These are phyloP conservation scores for Solanum chiquidenum DNA, from an alignment of 257 asterid genomes.

Conservation along the genomic window DNA sequence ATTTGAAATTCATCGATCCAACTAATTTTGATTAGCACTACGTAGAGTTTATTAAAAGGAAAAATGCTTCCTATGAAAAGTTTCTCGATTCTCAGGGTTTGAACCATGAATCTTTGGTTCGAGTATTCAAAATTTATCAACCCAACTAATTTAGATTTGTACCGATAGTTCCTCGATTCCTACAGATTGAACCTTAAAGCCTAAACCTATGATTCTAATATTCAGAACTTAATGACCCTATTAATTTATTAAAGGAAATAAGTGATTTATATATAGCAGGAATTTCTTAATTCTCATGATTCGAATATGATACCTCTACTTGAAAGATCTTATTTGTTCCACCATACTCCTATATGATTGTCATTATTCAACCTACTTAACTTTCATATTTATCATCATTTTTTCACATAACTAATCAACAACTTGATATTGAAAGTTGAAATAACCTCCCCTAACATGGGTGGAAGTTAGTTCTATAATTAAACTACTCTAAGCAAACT, in stretches of 20 bases:
- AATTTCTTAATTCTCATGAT: neutral
- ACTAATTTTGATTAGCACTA: neutral
- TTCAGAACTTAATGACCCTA: neutral
- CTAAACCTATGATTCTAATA: neutral
- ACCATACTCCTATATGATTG: neutral
- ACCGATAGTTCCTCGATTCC: neutral
- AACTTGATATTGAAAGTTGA: neutral
- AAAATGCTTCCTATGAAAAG: neutral
- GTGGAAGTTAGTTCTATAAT: neutral
- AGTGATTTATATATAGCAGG: neutral
- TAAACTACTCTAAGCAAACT: neutral
- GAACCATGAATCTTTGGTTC: neutral
- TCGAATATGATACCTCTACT: neutral
- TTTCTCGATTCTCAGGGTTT: neutral
- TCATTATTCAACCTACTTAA: neutral
- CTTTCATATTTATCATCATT: neutral
- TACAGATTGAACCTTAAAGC: neutral
- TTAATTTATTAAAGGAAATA: neutral
- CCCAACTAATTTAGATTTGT: neutral
- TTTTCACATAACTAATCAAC: neutral
- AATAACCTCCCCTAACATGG: neutral
- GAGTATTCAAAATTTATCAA: neutral
- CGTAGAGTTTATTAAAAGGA: neutral
- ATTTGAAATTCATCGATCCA: neutral
- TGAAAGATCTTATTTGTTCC: neutral